These are phyloP conservation scores for Neurospora sp. DNA, from an alignment of 495 filamentous ascomycete genomes.

Conservation along the genomic window DNA sequence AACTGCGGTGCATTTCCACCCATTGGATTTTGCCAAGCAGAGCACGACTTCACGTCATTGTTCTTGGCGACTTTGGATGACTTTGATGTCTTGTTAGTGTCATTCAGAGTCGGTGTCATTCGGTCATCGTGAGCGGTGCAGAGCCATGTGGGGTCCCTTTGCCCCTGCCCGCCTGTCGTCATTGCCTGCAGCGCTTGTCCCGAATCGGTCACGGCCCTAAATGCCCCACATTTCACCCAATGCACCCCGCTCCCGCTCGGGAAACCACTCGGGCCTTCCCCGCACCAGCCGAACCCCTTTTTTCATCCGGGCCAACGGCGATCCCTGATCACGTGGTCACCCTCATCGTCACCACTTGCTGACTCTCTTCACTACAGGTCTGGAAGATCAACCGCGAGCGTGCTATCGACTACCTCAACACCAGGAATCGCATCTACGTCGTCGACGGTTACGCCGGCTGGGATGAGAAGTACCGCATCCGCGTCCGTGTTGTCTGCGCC, in stretches of 20 bases:
- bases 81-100: slow-evolving; percentile 7
- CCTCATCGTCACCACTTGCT: slow-evolving; percentile 6
- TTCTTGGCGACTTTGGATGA: slow-evolving; percentile 8
- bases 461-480: slow-evolving; percentile 97
- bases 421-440: slow-evolving; percentile 96
- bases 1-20: not conserved
- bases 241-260: slow-evolving; percentile 28
- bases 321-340: slow-evolving; percentile 15
- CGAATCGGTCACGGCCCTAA: slow-evolving; percentile 12
- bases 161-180: slow-evolving; percentile 20
- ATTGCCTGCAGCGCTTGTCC: slow-evolving; percentile 9
- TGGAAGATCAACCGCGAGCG: slow-evolving; percentile 99
- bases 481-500: slow-evolving; percentile 94
- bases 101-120: slow-evolving; percentile 9
- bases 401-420: slow-evolving; percentile 98
- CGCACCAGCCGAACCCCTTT: not conserved
- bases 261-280: slow-evolving; percentile 1
- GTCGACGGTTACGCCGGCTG: slow-evolving; percentile 95
- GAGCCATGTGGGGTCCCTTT: not conserved
- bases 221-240: slow-evolving; percentile 12
- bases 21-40: not conserved
- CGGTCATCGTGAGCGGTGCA: not conserved
- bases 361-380: slow-evolving; percentile 46
- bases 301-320: not conserved
- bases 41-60: slow-evolving; percentile 11